Percentiles rank a stretch among this genome's conserved stretches.
Conservation (phyloP, 495 filamentous ascomycete species). For the Aspergillus incahuasiensis region DNA sequence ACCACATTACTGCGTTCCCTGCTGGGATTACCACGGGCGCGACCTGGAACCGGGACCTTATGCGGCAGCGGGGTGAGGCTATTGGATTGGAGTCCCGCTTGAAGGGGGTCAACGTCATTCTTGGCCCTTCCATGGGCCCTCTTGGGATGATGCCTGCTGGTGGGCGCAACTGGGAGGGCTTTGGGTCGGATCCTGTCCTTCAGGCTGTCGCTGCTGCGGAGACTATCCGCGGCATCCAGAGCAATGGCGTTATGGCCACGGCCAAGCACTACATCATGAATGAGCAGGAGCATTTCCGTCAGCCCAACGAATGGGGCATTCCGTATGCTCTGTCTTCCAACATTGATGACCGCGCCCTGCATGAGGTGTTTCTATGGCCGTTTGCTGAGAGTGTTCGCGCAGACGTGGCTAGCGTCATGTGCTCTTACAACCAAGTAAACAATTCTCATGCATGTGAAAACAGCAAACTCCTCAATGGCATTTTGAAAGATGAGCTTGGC, state of each 20-base stretch:
- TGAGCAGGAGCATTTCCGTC: constrained; percentile 85
- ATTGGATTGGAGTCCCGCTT: constrained; percentile 65
- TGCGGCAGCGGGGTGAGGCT: constrained; percentile 63
- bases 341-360: constrained; percentile 74
- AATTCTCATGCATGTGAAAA: constrained; percentile 89
- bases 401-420: constrained; percentile 87
- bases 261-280: constrained; percentile 80
- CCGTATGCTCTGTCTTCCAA: constrained; percentile 75
- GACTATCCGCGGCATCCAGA: constrained; percentile 73
- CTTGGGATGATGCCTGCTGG: constrained; percentile 79
- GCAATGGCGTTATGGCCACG: constrained; percentile 75
- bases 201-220: constrained; percentile 63
- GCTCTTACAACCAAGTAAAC: constrained; percentile 85
- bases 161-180: constrained; percentile 89
- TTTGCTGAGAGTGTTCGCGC: constrained; percentile 82
- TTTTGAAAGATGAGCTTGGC: constrained; percentile 90
- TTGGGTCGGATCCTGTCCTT: constrained; percentile 72
- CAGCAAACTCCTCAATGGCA: constrained; percentile 84
- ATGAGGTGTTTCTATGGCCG: constrained; percentile 87
- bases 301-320: constrained; percentile 67
- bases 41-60: constrained; percentile 81
- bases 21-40: constrained; percentile 82
- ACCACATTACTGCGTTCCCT: constrained; percentile 74
- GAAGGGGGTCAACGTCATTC: constrained; percentile 69
- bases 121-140: constrained; percentile 74